phyloP scores from a whole-genome alignment of 176 grass and related monocot genomes.

The Poa annua region DNA sequence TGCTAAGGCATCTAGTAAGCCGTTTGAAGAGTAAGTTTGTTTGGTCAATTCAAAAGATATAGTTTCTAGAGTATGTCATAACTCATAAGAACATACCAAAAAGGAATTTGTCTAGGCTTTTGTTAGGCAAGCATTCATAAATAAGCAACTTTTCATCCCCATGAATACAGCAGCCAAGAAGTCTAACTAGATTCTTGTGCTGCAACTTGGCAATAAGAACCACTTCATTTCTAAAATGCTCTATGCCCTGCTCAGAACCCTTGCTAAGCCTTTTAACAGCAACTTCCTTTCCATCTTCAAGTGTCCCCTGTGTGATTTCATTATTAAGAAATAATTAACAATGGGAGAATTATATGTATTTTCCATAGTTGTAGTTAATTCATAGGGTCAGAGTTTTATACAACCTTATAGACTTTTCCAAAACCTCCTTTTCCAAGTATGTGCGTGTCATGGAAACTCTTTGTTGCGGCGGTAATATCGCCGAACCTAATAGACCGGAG shows the following conservation, averaged over 20 bases:
- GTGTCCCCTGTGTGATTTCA: conserved; percentile 42
- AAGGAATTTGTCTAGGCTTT: conserved; percentile 61
- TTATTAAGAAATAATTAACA: not conserved
- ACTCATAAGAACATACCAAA: conserved; percentile 42
- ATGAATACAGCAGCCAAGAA: conserved; percentile 56
- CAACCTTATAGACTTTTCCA: conserved; percentile 29
- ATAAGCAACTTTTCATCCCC: conserved; percentile 60
- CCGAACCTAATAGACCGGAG: not conserved
- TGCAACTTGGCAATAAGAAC: conserved; percentile 63
- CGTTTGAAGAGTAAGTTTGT: not conserved
- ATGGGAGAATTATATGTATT: not conserved
- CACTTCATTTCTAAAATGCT: conserved; percentile 71
- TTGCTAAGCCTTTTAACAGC: conserved; percentile 62
- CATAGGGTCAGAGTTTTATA: not conserved
- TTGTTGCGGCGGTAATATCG: not conserved
- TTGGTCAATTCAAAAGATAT: not conserved
- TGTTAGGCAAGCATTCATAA: conserved; percentile 69
- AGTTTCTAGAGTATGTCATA: not conserved
- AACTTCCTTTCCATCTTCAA: conserved; percentile 50
- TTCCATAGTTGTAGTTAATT: not conserved
- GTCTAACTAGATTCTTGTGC: conserved; percentile 66
- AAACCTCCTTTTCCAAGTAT: conserved; percentile 27
- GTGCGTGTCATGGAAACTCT: conserved; percentile 15
- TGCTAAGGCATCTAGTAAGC: not conserved
- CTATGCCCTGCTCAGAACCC: conserved; percentile 46